These are phyloP conservation scores for Tripterygium wilfordii DNA, from an alignment of 177 flowering plant genomes.

Conservation along the genomic window DNA sequence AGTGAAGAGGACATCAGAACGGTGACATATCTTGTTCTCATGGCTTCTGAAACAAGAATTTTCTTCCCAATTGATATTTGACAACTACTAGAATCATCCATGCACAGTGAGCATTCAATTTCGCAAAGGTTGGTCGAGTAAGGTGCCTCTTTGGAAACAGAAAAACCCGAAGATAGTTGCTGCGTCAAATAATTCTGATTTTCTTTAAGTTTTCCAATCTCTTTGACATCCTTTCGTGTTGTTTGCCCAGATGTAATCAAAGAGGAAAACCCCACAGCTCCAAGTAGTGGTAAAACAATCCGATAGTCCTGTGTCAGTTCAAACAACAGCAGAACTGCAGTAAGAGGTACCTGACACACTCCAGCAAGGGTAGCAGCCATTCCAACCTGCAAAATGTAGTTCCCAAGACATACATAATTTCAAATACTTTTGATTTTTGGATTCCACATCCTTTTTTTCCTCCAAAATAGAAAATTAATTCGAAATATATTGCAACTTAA, in stretches of 20 bases:
- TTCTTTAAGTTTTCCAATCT: slow-evolving; percentile 15
- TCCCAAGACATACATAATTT: no score
- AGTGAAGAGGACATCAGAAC: slow-evolving; percentile 50
- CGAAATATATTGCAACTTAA: no score
- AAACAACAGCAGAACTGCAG: slow-evolving; percentile 85
- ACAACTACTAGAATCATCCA: slow-evolving; percentile 38
- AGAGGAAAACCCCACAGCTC: slow-evolving; percentile 87
- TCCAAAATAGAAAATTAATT: neutral
- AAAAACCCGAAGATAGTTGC: slow-evolving; percentile 19
- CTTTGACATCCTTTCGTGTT: slow-evolving; percentile 24
- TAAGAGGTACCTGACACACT: slow-evolving; percentile 93
- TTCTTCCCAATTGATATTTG: slow-evolving; percentile 29
- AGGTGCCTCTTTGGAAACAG: slow-evolving; percentile 12
- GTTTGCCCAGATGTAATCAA: slow-evolving; percentile 74
- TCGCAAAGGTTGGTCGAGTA: slow-evolving; percentile 49
- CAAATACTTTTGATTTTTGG: no score
- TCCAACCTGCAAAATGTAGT: slow-evolving; percentile 61
- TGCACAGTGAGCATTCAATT: slow-evolving; percentile 68
- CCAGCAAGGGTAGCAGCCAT: slow-evolving; percentile 99
- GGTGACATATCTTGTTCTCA: slow-evolving; percentile 66
- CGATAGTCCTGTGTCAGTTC: slow-evolving; percentile 92
- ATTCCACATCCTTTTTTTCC: neutral
- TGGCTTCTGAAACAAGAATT: slow-evolving; percentile 74
- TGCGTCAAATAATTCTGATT: slow-evolving; percentile 8
- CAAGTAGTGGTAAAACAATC: slow-evolving; percentile 81